Base-by-base conservation (phyloP, 73 alveolate species). In the Symbiodinium pilosum region DNA sequence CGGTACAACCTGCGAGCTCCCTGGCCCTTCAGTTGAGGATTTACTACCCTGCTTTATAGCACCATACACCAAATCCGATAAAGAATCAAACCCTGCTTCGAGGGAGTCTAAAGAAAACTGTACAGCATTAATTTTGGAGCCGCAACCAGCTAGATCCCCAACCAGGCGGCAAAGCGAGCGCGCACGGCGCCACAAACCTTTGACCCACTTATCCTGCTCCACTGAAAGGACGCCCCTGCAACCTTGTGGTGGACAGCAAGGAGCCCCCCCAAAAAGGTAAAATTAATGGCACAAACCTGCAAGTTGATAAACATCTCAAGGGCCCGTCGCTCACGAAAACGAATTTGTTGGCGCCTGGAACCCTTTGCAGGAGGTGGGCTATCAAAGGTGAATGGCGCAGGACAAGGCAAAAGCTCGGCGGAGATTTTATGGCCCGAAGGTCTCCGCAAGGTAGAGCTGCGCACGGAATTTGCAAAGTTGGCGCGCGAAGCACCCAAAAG, bases 111-210 rank as follows among this genome's bases (percentile, higher is more conserved):
- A 84, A 43, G 42, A 69, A 8, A 43, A 28, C 73, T 52, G 40
- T 36, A 56, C 92, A 43, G 71, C 0, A 2, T 21, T 18, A 32
- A 84, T 18, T 43, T 43, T 41, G 0, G 92, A 84, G 73, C 92
- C 92, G 73, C 92, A 84, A 28, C 92, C 73, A 8, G 52, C 9
- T 5, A 41, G 11, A 21, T 24, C 24, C 7, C 73, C 34, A 0
- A 52, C 92, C n/a, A 84, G 92, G 92, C 92, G 92, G 92, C 92
- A 43, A n/a, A 84, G 24, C 3, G 92, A 84, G 92, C 92, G 41
- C 5, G 73, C 43, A 69, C 92, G 39, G 2, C 3, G 34, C 28
- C 9, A 8, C 21, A 84, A 28, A 28, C 52, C 34, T 28, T 41
- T 32, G 2, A 84, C 92, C 30, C 42, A 39, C 11, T 8, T 21